Base-by-base conservation (phyloP, 768 basidiomycete genomes). In the Leccinum variicolor region DNA sequence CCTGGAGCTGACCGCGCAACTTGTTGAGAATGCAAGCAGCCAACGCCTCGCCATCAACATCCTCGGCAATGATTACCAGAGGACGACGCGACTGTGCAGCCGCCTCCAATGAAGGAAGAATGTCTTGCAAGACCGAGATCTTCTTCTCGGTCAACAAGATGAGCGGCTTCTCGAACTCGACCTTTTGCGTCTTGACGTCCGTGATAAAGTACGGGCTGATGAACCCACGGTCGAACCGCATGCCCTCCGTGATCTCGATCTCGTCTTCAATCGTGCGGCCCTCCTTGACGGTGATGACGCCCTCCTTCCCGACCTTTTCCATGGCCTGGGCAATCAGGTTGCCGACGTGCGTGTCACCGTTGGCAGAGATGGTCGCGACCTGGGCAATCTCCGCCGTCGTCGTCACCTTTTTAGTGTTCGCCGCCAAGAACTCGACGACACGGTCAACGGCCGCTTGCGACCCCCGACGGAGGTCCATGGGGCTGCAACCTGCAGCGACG, bases 271-370 rank as follows among this genome's bases (percentile, higher is more conserved):
- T 97, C 6, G 96, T 98, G 65, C 90, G 87, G 43, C 96, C 96
- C 75, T 99, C 96, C 81, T 98, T 99, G 74, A 99, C 95, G 52
- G 96, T 98, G 80, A 99, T 98, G 70, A 98, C 96, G 73, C 96
- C 96, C 77, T 99, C 96, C 80, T 96, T 97, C 71, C 96, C 96
- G 59, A 98, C 96, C 75, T 97, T 97, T 77, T 98, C 96, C 96
- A 98, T 99, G 2, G 96, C 96, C 70, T 93, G 92, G 5, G 96
- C 95, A 73, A 98, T 98, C 69, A 99, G 83, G 71, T 87, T 87
- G 48, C 96, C 95, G 61, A 99, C 81, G 70, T 98, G 94, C 1
- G 75, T 80, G 76, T 98, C 96, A 34, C 84, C 81, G 56, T 84
- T 84, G 13, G 91, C 85, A 25, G 87, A 89, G 74, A 97, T 96